Evolutionary conservation across 2,329 filamentous ascomycete genomes (phyloP), one percentile per base, ranked within the genome.

Genomic region (Penicillium sp.): DNA sequence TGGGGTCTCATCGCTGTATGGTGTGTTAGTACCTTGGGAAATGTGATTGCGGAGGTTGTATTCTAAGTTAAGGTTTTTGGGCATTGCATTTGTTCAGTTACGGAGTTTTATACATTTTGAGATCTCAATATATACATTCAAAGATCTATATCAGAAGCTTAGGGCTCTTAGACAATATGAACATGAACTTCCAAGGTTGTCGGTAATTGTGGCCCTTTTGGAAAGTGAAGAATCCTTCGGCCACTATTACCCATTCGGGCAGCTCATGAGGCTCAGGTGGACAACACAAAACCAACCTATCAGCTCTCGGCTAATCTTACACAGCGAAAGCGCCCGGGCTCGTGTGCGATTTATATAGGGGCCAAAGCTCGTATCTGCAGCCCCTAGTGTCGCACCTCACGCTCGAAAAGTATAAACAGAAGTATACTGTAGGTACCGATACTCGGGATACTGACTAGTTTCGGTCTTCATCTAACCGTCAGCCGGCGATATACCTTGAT

Each of bases 1-100:
- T 90, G 86, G 82, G 85, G 85, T 0, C 73, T 98, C 66, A 89
- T 99, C 66, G 82, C 78, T 10, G 75, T 98, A 19, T 99, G 95
- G 95, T 80, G 78, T 13, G 74, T 92, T 26, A 93, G 90, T 70
- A 98, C 93, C 0, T 69, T 90, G 33, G 79, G 88, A 23, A 99
- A 98, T 75, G 84, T 99, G 2, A 80, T 88, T 44, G 84, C 96
- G 16, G 95, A 99, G 76, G 68, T 93, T 44, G 23, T 63, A 14
- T 61, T 7, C 4, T 33, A 33, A 19, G n/a, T 4, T 53, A 25
- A 72, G 58, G 68, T 25, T 29, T 52, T 37, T 33, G 46, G 43
- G 19, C 10, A 35, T 51, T n/a, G 8, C 21, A 14, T 43, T 55
- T 48, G 42, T 42, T 29, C 37, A 37, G 4, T 42, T 10, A 29